Percentiles rank a stretch among this genome's conserved stretches.
Conservation (phyloP, 768 basidiomycete species). For the Tulasnella sp. region DNA sequence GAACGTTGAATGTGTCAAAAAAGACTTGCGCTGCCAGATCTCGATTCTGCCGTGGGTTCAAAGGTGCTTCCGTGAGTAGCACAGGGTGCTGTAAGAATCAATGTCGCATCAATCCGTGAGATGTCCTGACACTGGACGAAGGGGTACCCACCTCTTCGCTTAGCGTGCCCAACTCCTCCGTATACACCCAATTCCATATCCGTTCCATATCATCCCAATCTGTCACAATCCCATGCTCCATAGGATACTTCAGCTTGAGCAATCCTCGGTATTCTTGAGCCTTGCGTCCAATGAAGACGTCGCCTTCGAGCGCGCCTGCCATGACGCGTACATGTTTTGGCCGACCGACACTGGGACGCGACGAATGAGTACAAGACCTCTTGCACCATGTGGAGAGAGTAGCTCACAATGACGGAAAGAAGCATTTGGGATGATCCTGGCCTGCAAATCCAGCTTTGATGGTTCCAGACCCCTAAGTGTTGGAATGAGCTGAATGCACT, state of each 20-base stretch:
- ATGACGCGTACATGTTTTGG: constrained; percentile 97
- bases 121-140: not conserved
- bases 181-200: constrained; percentile 98
- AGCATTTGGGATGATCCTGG: constrained; percentile 98
- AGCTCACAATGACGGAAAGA: constrained; percentile 94
- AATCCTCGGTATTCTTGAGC: constrained; percentile 94
- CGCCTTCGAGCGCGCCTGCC: constrained; percentile 94
- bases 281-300: constrained; percentile 87
- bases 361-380: not conserved
- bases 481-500: not conserved
- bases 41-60: constrained; percentile 93
- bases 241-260: constrained; percentile 96
- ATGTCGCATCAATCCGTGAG: too few species aligned
- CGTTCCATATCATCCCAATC: constrained; percentile 99
- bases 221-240: constrained; percentile 97
- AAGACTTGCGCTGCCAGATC: constrained; percentile 97
- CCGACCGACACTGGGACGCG: constrained; percentile 62
- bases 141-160: constrained; percentile 75
- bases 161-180: constrained; percentile 86
- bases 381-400: not conserved
- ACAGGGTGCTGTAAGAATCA: constrained; percentile 99
- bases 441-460: constrained; percentile 99
- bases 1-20: constrained; percentile 99
- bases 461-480: constrained; percentile 79
- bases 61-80: constrained; percentile 89